Evolutionary conservation across 1,139 yeast species (phyloP), one percentile per base, ranked within the genome.

Genomic region (Pichia sp.): DNA sequence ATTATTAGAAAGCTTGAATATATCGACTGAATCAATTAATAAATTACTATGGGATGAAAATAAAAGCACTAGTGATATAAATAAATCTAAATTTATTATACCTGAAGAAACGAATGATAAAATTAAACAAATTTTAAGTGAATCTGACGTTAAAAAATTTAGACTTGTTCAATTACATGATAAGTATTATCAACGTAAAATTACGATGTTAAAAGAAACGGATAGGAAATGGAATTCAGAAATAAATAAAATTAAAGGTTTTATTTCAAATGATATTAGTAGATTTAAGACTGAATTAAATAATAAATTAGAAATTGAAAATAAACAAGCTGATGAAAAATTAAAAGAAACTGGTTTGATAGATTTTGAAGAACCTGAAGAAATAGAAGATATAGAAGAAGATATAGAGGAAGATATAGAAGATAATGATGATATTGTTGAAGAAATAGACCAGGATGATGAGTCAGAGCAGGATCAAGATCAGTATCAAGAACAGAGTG

Each of bases 211-310:
- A 32, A 53, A 52, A 16, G 51, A 45, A 9, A 37, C 54, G 46
- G 53, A 58, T 36, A 37, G 49, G 30, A 59, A 59, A 46, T 61
- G 63, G 64, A 45, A 43, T 25, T 39, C 42, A 16, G 54, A 59
- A 31, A 42, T 60, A 37, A 42, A 39, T 12, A 50, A 49, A 30
- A 41, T 60, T 32, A 50, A 48, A 22, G 35, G 39, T 22, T 61
- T 60, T 38, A 33, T 58, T 6, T 48, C 45, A 12, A 49, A 47
- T n/a, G 60, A 56, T 31, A 32, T 53, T 4, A 39, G 30, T 7
- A 42, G 37, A 8, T 30, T 60, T n/a, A 51, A 47, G 23, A 31
- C 28, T 10, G 49, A 48, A 11, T 41, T 56, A 4, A 44, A 7
- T 40, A 40, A 12, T 33, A 54, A 52, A 39, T 26, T 53, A 30